These are phyloP conservation scores for Cystobasidium tubakii DNA, from an alignment of 768 basidiomycete genomes.

Conservation along the genomic window DNA sequence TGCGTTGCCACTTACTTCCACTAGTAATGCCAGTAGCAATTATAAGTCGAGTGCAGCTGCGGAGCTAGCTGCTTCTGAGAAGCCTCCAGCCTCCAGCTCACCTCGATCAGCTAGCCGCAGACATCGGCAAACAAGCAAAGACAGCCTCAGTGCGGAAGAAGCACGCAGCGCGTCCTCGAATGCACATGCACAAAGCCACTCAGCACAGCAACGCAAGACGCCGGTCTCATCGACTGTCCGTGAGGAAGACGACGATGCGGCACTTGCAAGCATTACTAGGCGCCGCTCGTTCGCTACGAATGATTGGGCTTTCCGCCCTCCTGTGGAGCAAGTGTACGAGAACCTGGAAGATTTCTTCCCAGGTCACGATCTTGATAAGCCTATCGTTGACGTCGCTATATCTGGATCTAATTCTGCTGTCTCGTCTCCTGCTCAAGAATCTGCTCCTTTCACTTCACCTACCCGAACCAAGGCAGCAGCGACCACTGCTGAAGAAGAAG, in stretches of 20 bases:
- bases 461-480: not conserved
- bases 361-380: slow-evolving; percentile 88
- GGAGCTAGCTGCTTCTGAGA: not conserved
- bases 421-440: slow-evolving; percentile 42
- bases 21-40: not conserved
- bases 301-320: slow-evolving; percentile 45
- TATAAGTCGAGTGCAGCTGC: not conserved
- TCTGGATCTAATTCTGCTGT: slow-evolving; percentile 52
- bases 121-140: slow-evolving; percentile 21
- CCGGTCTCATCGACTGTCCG: not conserved
- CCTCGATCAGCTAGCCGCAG: slow-evolving; percentile 12
- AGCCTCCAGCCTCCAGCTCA: slow-evolving; percentile 1
- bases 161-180: not conserved
- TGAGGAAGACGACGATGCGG: not conserved
- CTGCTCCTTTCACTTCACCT: not conserved
- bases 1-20: not conserved
- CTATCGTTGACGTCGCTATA: slow-evolving; percentile 78
- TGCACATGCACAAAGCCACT: not conserved
- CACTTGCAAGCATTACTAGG: not conserved
- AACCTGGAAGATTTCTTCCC: slow-evolving; percentile 93
- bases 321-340: slow-evolving; percentile 76
- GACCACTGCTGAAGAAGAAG: not conserved
- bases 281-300: slow-evolving; percentile 20
- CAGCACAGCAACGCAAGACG: not conserved
- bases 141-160: not conserved